A percentile compares a stretch with the other conserved stretches of the same genome.
Conservation (phyloP, 768 basidiomycete genomes). For the Chalciporus pseudorubinellus region DNA sequence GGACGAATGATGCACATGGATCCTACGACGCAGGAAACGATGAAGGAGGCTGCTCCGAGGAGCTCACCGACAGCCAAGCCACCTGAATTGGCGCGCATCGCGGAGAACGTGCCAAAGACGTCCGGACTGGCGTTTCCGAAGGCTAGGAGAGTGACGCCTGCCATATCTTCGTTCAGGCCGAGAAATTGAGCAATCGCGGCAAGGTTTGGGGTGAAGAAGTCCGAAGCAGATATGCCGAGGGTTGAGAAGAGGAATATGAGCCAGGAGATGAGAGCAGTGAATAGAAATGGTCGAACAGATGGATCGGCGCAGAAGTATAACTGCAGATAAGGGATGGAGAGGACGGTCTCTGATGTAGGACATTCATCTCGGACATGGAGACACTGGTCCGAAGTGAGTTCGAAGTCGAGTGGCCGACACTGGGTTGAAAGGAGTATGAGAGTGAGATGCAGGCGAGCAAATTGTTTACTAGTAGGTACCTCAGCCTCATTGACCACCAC, state of each 20-base stretch:
- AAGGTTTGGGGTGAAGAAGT: constrained; percentile 97
- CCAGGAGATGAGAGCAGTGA: constrained; percentile 70
- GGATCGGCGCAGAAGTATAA: constrained; percentile 67
- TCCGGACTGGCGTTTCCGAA: constrained; percentile 98
- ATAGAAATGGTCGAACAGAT: constrained; percentile 55
- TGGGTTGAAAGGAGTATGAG: constrained; percentile 24
- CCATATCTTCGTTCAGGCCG: constrained; percentile 88
- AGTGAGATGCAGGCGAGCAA: background rate
- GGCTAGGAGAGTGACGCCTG: constrained; percentile 95
- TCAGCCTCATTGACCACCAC: background rate
- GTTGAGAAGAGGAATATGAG: constrained; percentile 92
- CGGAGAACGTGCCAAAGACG: constrained; percentile 93
- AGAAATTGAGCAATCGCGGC: constrained; percentile 84
- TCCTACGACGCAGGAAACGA: constrained; percentile 93
- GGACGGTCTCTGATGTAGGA: constrained; percentile 56
- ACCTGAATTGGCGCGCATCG: constrained; percentile 82
- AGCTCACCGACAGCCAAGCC: constrained; percentile 93
- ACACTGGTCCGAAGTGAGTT: constrained; percentile 55
- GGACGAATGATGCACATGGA: constrained; percentile 98
- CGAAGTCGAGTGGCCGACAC: constrained; percentile 66
- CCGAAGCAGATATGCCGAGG: constrained; percentile 90
- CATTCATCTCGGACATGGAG: constrained; percentile 59
- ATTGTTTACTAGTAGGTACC: constrained; percentile 7
- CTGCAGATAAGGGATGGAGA: constrained; percentile 67
- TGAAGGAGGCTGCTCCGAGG: constrained; percentile 92